phyloP scores from a whole-genome alignment of 495 filamentous ascomycete genomes.

The Penicillium robsamsonii region DNA sequence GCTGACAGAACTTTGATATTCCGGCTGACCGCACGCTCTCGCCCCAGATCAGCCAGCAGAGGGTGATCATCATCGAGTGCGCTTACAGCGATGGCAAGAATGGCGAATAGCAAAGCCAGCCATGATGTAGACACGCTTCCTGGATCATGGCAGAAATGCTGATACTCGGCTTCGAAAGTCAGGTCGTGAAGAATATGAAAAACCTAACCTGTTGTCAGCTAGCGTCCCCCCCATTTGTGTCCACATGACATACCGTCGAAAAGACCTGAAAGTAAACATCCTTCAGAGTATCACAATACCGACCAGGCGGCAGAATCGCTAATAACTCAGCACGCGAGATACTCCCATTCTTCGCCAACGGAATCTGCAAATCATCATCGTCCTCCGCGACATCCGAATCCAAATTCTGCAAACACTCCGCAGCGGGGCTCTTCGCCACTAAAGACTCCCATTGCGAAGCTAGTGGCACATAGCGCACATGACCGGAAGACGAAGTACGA shows the following conservation, averaged over 20 bases:
- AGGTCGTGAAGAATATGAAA: conserved; percentile 50
- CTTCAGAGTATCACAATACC: conserved; percentile 41
- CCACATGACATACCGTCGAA: conserved; percentile 32
- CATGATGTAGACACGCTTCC: conserved; percentile 40
- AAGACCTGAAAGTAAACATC: conserved; percentile 43
- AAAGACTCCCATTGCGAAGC: conserved; percentile 38
- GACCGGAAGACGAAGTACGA: conserved; percentile 37
- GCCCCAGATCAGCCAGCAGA: conserved; percentile 41
- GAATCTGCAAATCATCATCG: conserved; percentile 39
- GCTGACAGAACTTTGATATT: conserved; percentile 43
- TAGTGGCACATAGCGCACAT: conserved; percentile 43
- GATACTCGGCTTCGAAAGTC: conserved; percentile 48
- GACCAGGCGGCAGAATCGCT: conserved; percentile 36
- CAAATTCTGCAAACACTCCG: conserved; percentile 29
- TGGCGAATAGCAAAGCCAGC: conserved; percentile 46
- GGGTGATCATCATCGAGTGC: conserved; percentile 45
- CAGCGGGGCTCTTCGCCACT: conserved; percentile 27
- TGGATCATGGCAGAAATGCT: conserved; percentile 44
- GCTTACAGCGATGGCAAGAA: conserved; percentile 44
- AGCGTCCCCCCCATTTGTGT: background rate
- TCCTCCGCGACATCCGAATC: conserved; percentile 38
- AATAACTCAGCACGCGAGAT: conserved; percentile 34
- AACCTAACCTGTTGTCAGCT: conserved; percentile 20
- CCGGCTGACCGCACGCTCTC: conserved; percentile 39
- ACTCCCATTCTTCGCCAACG: conserved; percentile 29